Base-by-base conservation (phyloP, 805 yeast species). In the Yamadazyma ubonensis region DNA sequence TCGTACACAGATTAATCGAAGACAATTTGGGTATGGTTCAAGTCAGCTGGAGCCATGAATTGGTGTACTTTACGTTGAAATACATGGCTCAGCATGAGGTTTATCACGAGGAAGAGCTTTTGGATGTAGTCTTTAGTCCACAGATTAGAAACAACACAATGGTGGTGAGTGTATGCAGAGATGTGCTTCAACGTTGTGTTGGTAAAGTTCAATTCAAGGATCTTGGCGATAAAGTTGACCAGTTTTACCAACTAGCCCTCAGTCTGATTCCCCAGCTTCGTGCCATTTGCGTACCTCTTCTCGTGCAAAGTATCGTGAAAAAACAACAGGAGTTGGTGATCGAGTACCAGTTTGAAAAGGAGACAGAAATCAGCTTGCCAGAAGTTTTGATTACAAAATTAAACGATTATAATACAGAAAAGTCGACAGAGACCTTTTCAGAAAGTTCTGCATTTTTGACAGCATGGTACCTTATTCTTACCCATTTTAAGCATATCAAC, bases 401-500 rank as follows among this genome's bases (percentile, higher is more conserved):
- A n/a, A n/a, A n/a, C n/a, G n/a, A n/a, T n/a, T n/a, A n/a, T n/a
- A n/a, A n/a, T 22, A 43, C 82, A 6, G 47, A 59, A 0, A 52
- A 53, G 21, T 48, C 75, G 5, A 38, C 48, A 5, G 49, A 52
- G 15, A 49, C 51, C 39, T 73, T 71, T 29, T 65, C 66, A 6
- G 50, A 45, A 10, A 17, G 36, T 21, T 53, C 71, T 20, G 64
- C 57, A 15, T 83, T 75, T 53, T 49, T 83, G 23, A 82, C 86
- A 81, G 64, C 78, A 41, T 89, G 95, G 95, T 64, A 62, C 45
- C 63, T 86, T 39, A 58, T 85, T 0, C 70, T 85, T 46, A 65
- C 63, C 20, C 79, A 79, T 57, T 84, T 88, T 54, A 70, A 73
- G 37, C 78, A 79, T 42, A 73, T 84, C 5, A 78, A 93, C 1